Conservation (phyloP, 306 rosid genomes). For the Prosopis cineraria region DNA sequence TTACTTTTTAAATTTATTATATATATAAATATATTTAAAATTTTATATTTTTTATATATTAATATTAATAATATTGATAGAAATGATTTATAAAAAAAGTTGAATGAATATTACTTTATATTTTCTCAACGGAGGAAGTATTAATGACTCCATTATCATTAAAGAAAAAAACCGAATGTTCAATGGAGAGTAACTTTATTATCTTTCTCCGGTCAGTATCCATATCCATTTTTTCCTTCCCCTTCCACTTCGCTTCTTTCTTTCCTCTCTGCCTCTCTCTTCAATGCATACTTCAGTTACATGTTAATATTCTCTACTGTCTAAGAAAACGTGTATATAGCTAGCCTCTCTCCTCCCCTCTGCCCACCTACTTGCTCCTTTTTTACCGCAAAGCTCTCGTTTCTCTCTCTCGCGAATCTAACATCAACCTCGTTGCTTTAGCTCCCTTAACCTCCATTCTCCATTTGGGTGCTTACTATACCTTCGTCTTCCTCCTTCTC, state of each 20-base stretch:
- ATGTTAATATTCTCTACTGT: not conserved
- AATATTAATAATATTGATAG: too few relatives aligned
- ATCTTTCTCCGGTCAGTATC: not conserved
- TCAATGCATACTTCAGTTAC: not conserved
- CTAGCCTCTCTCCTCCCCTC: conserved; percentile 42
- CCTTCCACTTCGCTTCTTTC: not conserved
- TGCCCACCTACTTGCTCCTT: conserved; percentile 56
- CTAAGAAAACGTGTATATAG: conserved; percentile 42
- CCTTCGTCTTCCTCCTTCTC: conserved; percentile 40
- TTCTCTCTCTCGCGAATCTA: not conserved
- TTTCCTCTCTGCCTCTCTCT: not conserved
- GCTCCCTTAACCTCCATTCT: not conserved
- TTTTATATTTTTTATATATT: too few relatives aligned
- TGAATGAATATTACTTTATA: too few relatives aligned
- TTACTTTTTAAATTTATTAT: too few relatives aligned
- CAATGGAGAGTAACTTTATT: not conserved
- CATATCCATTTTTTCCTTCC: not conserved
- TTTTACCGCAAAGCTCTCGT: not conserved
- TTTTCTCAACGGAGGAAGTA: too few relatives aligned
- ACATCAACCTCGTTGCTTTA: not conserved
- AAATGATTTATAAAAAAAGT: too few relatives aligned
- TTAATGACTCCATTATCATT: too few relatives aligned
- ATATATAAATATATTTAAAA: too few relatives aligned
- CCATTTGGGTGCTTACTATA: conserved; percentile 46
- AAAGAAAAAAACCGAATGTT: too few relatives aligned